Percentiles rank a stretch among this genome's conserved stretches.
Conservation (phyloP, 805 yeast species). For the Hemisphaericaspora nanyangensis region DNA sequence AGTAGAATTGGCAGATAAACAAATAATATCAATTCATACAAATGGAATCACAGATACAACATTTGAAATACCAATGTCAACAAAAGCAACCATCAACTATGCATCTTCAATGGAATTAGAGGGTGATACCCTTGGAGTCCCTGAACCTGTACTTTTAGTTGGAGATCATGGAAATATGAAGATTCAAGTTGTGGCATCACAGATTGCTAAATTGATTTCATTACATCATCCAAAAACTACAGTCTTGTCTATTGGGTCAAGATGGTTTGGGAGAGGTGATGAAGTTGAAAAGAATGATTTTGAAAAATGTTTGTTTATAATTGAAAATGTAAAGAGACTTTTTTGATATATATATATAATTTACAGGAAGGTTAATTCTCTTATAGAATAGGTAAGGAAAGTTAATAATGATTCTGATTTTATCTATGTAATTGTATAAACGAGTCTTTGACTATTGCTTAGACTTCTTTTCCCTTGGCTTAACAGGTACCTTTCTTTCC, state of each 20-base stretch:
- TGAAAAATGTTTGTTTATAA: conserved; percentile 41
- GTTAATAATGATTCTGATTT: too few relatives aligned
- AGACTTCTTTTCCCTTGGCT: conserved; percentile 43
- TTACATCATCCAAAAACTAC: conserved; percentile 33
- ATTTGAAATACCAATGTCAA: conserved; percentile 37
- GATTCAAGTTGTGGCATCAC: conserved; percentile 45
- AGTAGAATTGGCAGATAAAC: conserved; percentile 35
- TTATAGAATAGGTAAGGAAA: too few relatives aligned
- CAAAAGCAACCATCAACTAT: conserved; percentile 18
- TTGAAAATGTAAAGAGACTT: conserved; percentile 24
- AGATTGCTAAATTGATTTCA: conserved; percentile 42
- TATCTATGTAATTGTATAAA: too few relatives aligned
- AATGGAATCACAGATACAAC: conserved; percentile 51
- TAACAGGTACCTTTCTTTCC: conserved; percentile 70
- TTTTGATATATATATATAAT: neutral
- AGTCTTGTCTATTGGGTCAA: conserved; percentile 43
- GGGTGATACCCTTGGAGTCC: conserved; percentile 23
- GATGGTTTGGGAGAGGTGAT: conserved; percentile 42
- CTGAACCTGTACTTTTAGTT: conserved; percentile 42
- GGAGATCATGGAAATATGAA: conserved; percentile 48
- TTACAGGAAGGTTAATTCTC: too few relatives aligned
- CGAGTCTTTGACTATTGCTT: too few relatives aligned
- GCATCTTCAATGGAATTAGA: conserved; percentile 13
- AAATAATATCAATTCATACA: conserved; percentile 34
- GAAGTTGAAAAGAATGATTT: conserved; percentile 35